Evolutionary conservation across 2,329 filamentous ascomycete genomes (phyloP).

Genomic region (Westerdykella aurantiaca): DNA sequence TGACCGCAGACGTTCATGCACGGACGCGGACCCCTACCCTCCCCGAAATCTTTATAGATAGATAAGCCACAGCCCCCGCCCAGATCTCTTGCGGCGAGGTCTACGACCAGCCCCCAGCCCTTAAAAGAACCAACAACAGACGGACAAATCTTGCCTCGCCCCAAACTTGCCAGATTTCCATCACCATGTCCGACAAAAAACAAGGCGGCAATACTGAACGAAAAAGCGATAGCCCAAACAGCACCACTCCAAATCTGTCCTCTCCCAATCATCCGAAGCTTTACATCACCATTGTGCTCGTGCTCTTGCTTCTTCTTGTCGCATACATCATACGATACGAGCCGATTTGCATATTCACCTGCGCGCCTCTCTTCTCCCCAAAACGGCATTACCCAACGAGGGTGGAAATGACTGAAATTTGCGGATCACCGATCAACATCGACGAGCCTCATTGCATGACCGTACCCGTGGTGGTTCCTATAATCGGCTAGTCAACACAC

Average conservation of each 20-base stretch:
- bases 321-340: constrained; percentile 6
- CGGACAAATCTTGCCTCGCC: constrained; percentile 1
- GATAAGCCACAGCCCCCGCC: no score
- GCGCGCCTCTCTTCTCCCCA: constrained; percentile 4
- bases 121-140: background rate
- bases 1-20: background rate
- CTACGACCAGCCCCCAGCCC: constrained; percentile 1
- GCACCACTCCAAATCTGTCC: constrained; percentile 2
- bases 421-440: constrained; percentile 2
- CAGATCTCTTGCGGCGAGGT: constrained; percentile 1
- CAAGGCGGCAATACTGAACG: constrained; percentile 4
- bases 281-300: constrained; percentile 4
- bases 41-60: constrained; percentile 1
- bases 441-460: constrained; percentile 5
- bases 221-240: constrained; percentile 5
- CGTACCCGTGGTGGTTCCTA: constrained; percentile 2
- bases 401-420: constrained; percentile 2
- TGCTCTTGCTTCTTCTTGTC: constrained; percentile 5
- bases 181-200: constrained; percentile 4
- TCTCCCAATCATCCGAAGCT: constrained; percentile 4
- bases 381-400: constrained; percentile 4
- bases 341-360: constrained; percentile 5
- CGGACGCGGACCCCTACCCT: constrained; percentile 3
- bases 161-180: constrained; percentile 4
- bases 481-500: constrained; percentile 3